Evolutionary conservation across 192 early-diverging fungal species (phyloP).

Genomic region (Gonapodya prolifera): DNA sequence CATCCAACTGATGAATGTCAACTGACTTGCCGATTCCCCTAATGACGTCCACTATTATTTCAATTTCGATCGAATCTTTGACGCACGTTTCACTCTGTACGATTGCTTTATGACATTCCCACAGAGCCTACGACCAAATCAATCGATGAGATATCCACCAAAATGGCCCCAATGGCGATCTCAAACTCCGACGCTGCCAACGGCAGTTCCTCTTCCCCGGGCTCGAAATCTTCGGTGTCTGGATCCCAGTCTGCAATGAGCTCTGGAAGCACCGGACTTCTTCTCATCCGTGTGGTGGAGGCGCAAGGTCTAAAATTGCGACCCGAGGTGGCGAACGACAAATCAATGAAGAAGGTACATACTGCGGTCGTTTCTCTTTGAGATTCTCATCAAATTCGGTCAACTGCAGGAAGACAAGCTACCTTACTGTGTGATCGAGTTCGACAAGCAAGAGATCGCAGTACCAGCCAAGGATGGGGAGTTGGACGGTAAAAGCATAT

Average conservation of each 20-base stretch:
- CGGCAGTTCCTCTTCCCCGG: not conserved
- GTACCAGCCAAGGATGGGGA: slow-evolving; percentile 52
- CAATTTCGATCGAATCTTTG: not conserved
- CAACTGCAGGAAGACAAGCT: slow-evolving; percentile 51
- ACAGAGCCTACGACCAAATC: not conserved
- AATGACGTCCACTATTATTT: no score
- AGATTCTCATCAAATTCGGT: no score
- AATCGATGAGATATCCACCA: not conserved
- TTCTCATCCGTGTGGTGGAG: slow-evolving; percentile 76
- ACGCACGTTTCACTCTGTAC: not conserved
- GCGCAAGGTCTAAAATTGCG: slow-evolving; percentile 61
- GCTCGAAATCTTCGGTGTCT: not conserved
- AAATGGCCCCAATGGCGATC: not conserved
- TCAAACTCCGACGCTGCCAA: not conserved
- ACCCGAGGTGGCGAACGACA: slow-evolving; percentile 35
- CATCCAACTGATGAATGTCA: no score
- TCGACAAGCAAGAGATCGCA: slow-evolving; percentile 89
- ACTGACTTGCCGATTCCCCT: no score
- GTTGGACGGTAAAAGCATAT: slow-evolving; percentile 59
- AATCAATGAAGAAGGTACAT: not conserved
- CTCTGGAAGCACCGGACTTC: slow-evolving; percentile 29
- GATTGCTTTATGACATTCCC: no score
- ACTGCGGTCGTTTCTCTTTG: slow-evolving; percentile 28
- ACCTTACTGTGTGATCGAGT: slow-evolving; percentile 83
- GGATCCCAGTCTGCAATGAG: not conserved